A percentile compares a stretch with the other conserved stretches of the same genome.
Evolutionary conservation across 805 yeast genomes (phyloP).

Genomic region (Yarrowia sp.): DNA sequence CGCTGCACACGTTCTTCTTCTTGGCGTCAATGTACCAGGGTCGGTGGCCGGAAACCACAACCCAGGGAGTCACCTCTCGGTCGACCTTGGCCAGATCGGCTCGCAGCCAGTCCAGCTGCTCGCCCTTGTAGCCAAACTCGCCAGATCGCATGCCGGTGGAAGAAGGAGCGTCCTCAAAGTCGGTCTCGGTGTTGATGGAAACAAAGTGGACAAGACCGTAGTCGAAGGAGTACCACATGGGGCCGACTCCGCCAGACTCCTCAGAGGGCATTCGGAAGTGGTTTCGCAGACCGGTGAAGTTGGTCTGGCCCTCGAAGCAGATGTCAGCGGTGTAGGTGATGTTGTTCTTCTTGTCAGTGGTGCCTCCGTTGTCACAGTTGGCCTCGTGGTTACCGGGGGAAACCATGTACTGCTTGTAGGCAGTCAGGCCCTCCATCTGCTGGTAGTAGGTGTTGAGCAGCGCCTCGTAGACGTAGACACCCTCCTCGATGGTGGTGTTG

Average conservation of each 20-base stretch:
- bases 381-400: constrained; percentile 37
- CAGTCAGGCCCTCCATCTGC: constrained; percentile 31
- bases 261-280: constrained; percentile 38
- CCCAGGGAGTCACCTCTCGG: constrained; percentile 37
- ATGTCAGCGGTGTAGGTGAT: constrained; percentile 27
- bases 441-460: constrained; percentile 33
- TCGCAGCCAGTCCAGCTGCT: constrained; percentile 38
- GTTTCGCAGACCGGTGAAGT: constrained; percentile 36
- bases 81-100: constrained; percentile 36
- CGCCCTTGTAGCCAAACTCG: constrained; percentile 29
- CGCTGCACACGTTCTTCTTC: constrained; percentile 28
- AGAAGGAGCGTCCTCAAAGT: constrained; percentile 32
- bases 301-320: constrained; percentile 35
- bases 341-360: constrained; percentile 25
- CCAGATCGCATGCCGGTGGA: constrained; percentile 15
- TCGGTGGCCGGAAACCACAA: constrained; percentile 36
- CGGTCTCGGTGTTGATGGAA: constrained; percentile 38
- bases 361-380: constrained; percentile 32
- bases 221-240: constrained; percentile 40
- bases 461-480: constrained; percentile 31
- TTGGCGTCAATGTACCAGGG: constrained; percentile 38
- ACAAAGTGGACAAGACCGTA: constrained; percentile 39
- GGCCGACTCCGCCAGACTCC: constrained; percentile 35
- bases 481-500: constrained; percentile 24
- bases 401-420: constrained; percentile 33